Evolutionary conservation across 192 early-diverging fungal species (phyloP).

Genomic region (Chytriomyces confervae): DNA sequence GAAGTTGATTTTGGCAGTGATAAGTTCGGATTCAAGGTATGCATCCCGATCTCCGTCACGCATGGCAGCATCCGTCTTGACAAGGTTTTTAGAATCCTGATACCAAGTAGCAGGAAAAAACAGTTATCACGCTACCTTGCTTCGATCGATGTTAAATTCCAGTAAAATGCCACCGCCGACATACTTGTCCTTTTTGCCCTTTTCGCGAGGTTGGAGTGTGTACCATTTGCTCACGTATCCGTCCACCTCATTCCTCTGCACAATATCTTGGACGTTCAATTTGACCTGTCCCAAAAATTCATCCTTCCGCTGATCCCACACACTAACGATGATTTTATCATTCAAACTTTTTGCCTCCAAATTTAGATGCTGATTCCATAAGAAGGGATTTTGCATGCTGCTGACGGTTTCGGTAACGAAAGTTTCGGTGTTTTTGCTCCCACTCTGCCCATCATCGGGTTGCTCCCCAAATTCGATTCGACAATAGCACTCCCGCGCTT

Average conservation of each 20-base stretch:
- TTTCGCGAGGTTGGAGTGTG: slow-evolving; percentile 43
- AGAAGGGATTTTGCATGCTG: slow-evolving; percentile 20
- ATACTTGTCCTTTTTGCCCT: slow-evolving; percentile 59
- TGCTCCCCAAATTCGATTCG: slow-evolving; percentile 56
- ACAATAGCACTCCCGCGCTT: slow-evolving; percentile 57
- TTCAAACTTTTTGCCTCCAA: slow-evolving; percentile 39
- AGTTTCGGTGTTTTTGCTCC: slow-evolving; percentile 14
- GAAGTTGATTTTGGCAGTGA: slow-evolving; percentile 44
- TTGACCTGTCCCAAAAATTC: slow-evolving; percentile 57
- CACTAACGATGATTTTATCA: slow-evolving; percentile 54
- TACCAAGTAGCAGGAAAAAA: slow-evolving; percentile 1
- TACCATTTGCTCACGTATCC: slow-evolving; percentile 46
- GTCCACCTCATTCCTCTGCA: slow-evolving; percentile 41
- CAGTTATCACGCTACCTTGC: slow-evolving; percentile 11
- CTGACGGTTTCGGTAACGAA: slow-evolving; percentile 49
- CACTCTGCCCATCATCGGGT: slow-evolving; percentile 17
- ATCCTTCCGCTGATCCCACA: slow-evolving; percentile 58
- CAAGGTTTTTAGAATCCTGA: background rate
- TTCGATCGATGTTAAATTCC: slow-evolving; percentile 49
- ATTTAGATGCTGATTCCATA: slow-evolving; percentile 59
- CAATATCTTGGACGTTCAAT: slow-evolving; percentile 50
- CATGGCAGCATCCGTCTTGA: slow-evolving; percentile 25
- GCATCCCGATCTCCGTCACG: slow-evolving; percentile 11
- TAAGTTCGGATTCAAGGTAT: slow-evolving; percentile 23
- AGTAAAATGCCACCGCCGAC: slow-evolving; percentile 61